Evolutionary conservation across 2,329 filamentous ascomycete species (phyloP).

Genomic region (Ilyonectria robusta): DNA sequence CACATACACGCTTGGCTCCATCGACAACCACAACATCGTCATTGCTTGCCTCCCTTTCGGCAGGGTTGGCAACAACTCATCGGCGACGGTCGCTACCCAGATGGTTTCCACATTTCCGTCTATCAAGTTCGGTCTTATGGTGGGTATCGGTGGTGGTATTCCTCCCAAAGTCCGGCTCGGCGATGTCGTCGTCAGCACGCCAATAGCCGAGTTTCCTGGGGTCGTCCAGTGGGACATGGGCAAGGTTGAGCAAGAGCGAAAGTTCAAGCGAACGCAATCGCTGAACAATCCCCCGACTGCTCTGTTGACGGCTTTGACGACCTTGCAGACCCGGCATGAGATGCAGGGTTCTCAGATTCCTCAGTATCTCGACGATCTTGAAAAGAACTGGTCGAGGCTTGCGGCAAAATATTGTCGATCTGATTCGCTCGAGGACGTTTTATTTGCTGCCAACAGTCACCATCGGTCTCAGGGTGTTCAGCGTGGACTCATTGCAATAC

Average conservation of each 20-base stretch:
- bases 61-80: not conserved
- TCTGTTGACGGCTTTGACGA: not conserved
- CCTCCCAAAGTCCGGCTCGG: not conserved
- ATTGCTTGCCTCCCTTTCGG: not conserved
- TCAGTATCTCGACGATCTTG: constrained; percentile 9
- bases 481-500: no score
- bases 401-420: constrained; percentile 15
- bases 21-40: not conserved
- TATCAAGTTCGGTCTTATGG: not conserved
- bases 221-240: not conserved
- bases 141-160: not conserved
- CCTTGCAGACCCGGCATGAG: not conserved
- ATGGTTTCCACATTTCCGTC: not conserved
- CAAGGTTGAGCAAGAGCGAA: not conserved
- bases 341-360: constrained; percentile 17
- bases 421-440: constrained; percentile 3
- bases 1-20: constrained; percentile 11
- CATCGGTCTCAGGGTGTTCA: no score
- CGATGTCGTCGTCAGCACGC: not conserved
- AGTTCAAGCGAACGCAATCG: constrained; percentile 18
- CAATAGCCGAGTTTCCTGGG: not conserved
- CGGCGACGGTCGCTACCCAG: not conserved
- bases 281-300: constrained; percentile 11
- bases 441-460: not conserved
- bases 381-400: constrained; percentile 17